Evolutionary conservation across 805 yeast species (phyloP).

Genomic region (Priceomyces fermenticarens): DNA sequence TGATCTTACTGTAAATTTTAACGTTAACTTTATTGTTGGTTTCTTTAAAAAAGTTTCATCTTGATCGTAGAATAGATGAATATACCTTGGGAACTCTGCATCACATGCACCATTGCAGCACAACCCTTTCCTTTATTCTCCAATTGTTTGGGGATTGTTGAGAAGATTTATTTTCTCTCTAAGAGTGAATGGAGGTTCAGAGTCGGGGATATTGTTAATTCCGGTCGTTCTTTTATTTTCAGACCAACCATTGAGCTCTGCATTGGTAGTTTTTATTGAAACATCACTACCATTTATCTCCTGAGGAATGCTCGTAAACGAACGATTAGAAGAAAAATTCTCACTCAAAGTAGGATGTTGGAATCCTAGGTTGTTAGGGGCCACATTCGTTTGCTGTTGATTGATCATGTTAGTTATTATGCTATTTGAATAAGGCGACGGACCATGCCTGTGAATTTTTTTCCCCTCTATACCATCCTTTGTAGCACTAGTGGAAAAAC

Average conservation of each 20-base stretch:
- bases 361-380: background rate
- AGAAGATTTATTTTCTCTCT: slow-evolving; percentile 43
- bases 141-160: slow-evolving; percentile 12
- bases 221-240: slow-evolving; percentile 12
- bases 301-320: slow-evolving; percentile 1
- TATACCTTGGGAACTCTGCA: too few species aligned
- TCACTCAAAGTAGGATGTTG: too few species aligned
- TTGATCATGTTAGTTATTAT: slow-evolving; percentile 27
- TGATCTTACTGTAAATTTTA: too few species aligned
- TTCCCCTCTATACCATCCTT: slow-evolving; percentile 73
- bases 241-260: slow-evolving; percentile 26
- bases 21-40: too few species aligned
- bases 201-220: slow-evolving; percentile 10
- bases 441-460: slow-evolving; percentile 44
- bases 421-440: slow-evolving; percentile 32
- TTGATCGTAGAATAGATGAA: too few species aligned
- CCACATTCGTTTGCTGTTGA: slow-evolving; percentile 9
- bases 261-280: slow-evolving; percentile 25
- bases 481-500: slow-evolving; percentile 70
- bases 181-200: slow-evolving; percentile 41
- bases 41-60: too few species aligned
- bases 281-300: slow-evolving; percentile 11
- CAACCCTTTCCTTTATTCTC: background rate
- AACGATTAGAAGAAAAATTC: background rate
- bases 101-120: too few species aligned